These are phyloP conservation scores for Zopfochytrium polystomum DNA, from an alignment of 371 early-diverging fungal genomes.

Conservation along the genomic window DNA sequence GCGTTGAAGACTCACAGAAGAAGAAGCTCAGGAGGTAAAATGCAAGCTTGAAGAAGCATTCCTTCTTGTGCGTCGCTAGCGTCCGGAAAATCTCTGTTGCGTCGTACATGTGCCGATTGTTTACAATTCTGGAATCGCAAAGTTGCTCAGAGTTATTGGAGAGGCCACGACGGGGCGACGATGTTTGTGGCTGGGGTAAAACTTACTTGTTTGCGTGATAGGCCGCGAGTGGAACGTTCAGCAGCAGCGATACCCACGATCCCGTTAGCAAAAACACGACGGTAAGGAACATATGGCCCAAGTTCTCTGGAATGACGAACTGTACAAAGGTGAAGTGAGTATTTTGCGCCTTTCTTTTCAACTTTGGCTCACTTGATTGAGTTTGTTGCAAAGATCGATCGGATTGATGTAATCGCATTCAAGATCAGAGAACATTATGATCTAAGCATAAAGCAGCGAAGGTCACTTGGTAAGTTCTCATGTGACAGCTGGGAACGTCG, in stretches of 20 bases:
- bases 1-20: slow-evolving; percentile 55
- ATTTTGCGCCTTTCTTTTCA: neutral
- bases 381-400: slow-evolving; percentile 92
- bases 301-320: slow-evolving; percentile 93
- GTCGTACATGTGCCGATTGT: slow-evolving; percentile 85
- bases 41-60: slow-evolving; percentile 90
- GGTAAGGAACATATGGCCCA: slow-evolving; percentile 76
- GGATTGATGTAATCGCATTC: slow-evolving; percentile 98
- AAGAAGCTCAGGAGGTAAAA: slow-evolving; percentile 93
- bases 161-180: neutral
- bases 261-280: slow-evolving; percentile 79
- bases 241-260: slow-evolving; percentile 77
- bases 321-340: slow-evolving; percentile 31
- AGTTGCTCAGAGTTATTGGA: neutral
- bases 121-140: slow-evolving; percentile 58
- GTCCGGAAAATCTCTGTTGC: slow-evolving; percentile 97
- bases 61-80: slow-evolving; percentile 82
- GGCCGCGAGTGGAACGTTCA: slow-evolving; percentile 82
- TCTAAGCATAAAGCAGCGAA: slow-evolving; percentile 47
- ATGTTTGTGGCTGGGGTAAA: neutral
- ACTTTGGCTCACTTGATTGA: slow-evolving; percentile 76
- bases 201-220: slow-evolving; percentile 83
- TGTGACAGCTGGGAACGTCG: neutral
- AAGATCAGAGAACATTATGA: slow-evolving; percentile 88
- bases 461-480: neutral